Base-by-base conservation (phyloP, 495 filamentous ascomycete species). In the Tirmania nivea region DNA sequence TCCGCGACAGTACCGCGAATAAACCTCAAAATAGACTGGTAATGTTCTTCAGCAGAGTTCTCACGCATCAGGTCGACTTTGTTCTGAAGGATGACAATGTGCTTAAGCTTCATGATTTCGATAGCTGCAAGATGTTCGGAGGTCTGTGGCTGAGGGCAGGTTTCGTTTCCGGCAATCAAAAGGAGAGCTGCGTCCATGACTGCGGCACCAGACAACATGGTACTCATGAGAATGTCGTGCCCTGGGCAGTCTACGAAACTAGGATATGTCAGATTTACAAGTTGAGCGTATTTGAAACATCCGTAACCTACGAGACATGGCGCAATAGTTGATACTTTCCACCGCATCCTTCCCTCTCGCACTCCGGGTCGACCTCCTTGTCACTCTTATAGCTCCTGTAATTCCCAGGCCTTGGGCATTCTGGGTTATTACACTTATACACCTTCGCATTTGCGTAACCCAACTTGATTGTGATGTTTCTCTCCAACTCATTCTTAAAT, bases 191-290 rank as follows among this genome's bases (percentile, higher is more conserved):
- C 90, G 68, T 97, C 90, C 90, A 97, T 97, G 74, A 97, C 90
- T 47, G 90, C 90, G 62, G 90, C 90, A 64, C 90, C 92, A 66
- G 90, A 97, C 70, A 96, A 80, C 90, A 96, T 97, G 55, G 90
- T 97, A 69, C 88, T 94, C 90, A 97, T 97, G 64, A 97, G 86
- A 85, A 97, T 97, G 71, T 97, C 90, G 81, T 97, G 90, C 69
- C 90, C 90, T 36, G 90, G 90, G 75, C 90, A 97, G 69, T 97
- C 90, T 54, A 97, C 92, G 68, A 97, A 97, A 14, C 79, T 86
- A 57, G 10, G 50, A 11, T 6, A 36, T 55, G 61, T 56, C 34
- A 49, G 34, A 63, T 51, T 31, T 45, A 53, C 20, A 35, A 51
- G 16, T 52, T 36, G 34, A 10, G 2, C 6, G 11, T 14, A 19